Conservation (phyloP, 176 grass and related monocot genomes). For the barley (Hordeum vulgare) region MorexV3_pseudomolecules_assembly NC_058523.1:67648811-67649310, state of each 20-base stretch:
- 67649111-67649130: too few species aligned
- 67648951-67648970: too few species aligned
- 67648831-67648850: neutral
- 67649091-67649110: too few species aligned
- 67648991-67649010: neutral
- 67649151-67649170: neutral
- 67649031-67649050: too few species aligned
- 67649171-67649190: neutral
- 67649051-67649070: neutral
- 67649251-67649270: too few species aligned
- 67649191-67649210: neutral
- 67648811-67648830: neutral
- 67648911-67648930: neutral
- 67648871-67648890: neutral
- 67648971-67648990: neutral
- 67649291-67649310: neutral
- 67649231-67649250: neutral
- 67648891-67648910: neutral
- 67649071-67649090: neutral
- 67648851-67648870: neutral
- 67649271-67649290: neutral
- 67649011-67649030: too few species aligned
- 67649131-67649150: neutral
- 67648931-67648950: neutral
- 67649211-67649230: neutral